phyloP scores from a whole-genome alignment of 202 grass and related monocot genomes.

The Saccharum hybrid region DNA sequence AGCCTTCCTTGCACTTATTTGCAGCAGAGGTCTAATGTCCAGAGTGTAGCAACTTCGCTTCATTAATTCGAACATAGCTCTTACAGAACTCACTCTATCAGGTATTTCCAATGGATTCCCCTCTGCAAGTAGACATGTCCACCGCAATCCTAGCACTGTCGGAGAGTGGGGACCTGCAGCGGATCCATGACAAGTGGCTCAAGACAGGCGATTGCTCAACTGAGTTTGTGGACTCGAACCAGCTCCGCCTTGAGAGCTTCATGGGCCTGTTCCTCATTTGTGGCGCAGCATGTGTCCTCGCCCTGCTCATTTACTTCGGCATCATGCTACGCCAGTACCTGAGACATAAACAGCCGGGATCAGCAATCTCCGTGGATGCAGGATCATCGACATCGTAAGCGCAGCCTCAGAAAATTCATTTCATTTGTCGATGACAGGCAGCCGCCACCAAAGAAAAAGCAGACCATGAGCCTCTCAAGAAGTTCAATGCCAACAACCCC shows the following conservation, averaged over 20 bases:
- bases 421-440: conserved; percentile 67
- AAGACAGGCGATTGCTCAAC: conserved; percentile 43
- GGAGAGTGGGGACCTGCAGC: conserved; percentile 88
- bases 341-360: conserved; percentile 16
- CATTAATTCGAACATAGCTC: conserved; percentile 5
- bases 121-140: conserved; percentile 81
- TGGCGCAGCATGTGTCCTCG: conserved; percentile 59
- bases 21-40: conserved; percentile 2
- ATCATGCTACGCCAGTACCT: conserved; percentile 54
- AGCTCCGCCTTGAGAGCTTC: conserved; percentile 79
- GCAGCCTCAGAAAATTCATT: conserved; percentile 53
- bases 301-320: conserved; percentile 65
- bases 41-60: not conserved
- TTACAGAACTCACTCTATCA: conserved; percentile 43
- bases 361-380: conserved; percentile 5
- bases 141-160: conserved; percentile 86
- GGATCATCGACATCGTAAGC: conserved; percentile 18
- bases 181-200: conserved; percentile 90
- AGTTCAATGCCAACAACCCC: conserved; percentile 33
- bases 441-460: conserved; percentile 34
- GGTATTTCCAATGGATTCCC: conserved; percentile 89
- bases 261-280: conserved; percentile 84
- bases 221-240: conserved; percentile 64
- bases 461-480: conserved; percentile 16
- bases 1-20: conserved; percentile 28